These are phyloP conservation scores for Primulina huaijiensis DNA, from an alignment of 257 asterid genomes.

Conservation along the genomic window DNA sequence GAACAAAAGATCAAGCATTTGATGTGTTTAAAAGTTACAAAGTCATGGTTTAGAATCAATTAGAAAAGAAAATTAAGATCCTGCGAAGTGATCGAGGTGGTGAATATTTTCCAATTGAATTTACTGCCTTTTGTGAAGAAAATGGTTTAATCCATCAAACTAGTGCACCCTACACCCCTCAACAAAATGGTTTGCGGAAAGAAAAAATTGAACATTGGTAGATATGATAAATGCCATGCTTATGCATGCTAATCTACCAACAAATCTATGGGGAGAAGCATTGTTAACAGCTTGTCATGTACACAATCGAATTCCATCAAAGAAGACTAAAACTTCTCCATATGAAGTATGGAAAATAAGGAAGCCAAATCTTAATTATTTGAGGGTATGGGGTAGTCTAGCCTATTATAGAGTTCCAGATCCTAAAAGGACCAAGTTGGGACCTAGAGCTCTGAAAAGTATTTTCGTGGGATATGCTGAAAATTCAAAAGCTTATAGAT, in stretches of 20 bases:
- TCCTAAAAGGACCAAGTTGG: neutral
- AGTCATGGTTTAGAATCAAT: neutral
- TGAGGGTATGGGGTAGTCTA: neutral
- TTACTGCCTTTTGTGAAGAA: neutral
- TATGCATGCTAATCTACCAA: neutral
- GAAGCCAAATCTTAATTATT: neutral
- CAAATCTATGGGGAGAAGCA: neutral
- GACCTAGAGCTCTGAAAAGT: constrained; percentile 1
- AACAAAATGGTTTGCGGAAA: neutral
- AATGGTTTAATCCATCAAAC: neutral
- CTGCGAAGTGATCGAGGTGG: neutral
- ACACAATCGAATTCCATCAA: neutral
- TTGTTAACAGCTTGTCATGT: neutral
- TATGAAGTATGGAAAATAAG: neutral
- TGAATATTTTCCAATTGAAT: neutral
- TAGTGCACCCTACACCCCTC: neutral
- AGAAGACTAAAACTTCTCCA: neutral
- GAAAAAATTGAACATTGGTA: neutral
- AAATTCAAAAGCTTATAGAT: constrained; percentile 9
- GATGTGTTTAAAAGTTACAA: neutral
- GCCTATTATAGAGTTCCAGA: neutral
- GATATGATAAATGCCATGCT: no score
- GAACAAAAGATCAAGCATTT: neutral
- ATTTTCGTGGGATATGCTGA: constrained; percentile 21
- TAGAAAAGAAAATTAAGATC: neutral